A percentile compares a stretch with the other conserved stretches of the same genome.
Conservation (phyloP, 2,329 filamentous ascomycete genomes). For the Cladosporium velox region DNA sequence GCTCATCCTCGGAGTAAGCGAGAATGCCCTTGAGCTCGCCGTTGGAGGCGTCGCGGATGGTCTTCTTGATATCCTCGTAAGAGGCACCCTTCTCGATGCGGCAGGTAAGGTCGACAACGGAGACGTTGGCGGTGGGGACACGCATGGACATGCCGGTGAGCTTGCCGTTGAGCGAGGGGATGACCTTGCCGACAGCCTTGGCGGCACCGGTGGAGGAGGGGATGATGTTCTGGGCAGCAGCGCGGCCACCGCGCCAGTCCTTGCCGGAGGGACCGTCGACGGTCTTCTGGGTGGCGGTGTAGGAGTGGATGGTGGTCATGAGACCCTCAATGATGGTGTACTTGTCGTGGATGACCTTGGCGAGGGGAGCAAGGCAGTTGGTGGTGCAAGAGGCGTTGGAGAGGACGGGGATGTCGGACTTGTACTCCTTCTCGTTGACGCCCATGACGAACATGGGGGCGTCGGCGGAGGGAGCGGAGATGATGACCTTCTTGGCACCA, state of each 20-base stretch:
- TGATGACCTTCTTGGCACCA: constrained; percentile 90
- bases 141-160: constrained; percentile 99
- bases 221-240: constrained; percentile 99
- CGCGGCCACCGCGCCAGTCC: constrained; percentile 99
- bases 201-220: constrained; percentile 98
- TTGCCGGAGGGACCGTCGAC: constrained; percentile 96
- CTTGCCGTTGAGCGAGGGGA: constrained; percentile 97
- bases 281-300: constrained; percentile 99
- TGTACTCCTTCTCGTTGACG: constrained; percentile 95
- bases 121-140: constrained; percentile 98
- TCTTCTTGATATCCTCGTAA: constrained; percentile 91
- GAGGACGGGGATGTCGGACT: constrained; percentile 85
- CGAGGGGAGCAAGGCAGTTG: constrained; percentile 99
- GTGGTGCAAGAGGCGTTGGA: constrained; percentile 99
- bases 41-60: constrained; percentile 73
- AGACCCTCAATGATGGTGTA: constrained; percentile 97
- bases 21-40: constrained; percentile 88
- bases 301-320: constrained; percentile 99
- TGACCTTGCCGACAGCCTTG: constrained; percentile 99
- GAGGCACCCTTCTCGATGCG: constrained; percentile 86
- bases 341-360: constrained; percentile 99
- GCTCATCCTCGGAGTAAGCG: constrained; percentile 92
- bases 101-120: constrained; percentile 94
- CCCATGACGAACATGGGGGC: constrained; percentile 99
- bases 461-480: constrained; percentile 89